A percentile compares a stretch with the other conserved stretches of the same genome.
Conservation (phyloP, 208 protist genomes). For the Tritrichomonas foetus region DNA sequence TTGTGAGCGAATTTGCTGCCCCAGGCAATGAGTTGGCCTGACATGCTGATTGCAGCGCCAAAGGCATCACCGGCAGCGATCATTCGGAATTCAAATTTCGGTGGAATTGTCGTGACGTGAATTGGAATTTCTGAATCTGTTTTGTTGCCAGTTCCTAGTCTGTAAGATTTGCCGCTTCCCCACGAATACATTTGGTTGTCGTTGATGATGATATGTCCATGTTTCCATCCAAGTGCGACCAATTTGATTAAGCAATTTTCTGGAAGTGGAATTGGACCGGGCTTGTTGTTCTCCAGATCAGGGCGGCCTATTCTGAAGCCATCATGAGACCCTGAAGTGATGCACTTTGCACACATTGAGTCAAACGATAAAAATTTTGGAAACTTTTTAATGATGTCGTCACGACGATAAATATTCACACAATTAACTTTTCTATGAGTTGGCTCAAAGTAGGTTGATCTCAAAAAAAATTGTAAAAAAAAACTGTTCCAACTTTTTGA, state of each 20-base stretch:
- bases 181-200: slow-evolving; percentile 14
- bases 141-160: background rate
- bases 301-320: background rate
- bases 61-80: background rate
- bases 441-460: too few relatives aligned
- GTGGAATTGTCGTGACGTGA: background rate
- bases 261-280: background rate
- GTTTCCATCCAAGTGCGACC: background rate
- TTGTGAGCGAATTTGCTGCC: background rate
- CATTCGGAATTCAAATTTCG: background rate
- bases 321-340: background rate
- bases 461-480: too few relatives aligned
- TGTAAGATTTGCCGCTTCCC: background rate
- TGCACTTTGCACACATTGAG: too few relatives aligned
- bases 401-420: too few relatives aligned
- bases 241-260: background rate
- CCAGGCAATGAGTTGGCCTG: background rate
- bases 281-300: background rate
- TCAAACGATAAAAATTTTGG: too few relatives aligned
- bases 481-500: too few relatives aligned
- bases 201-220: background rate
- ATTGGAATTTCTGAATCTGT: background rate
- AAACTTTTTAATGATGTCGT: too few relatives aligned
- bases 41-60: background rate
- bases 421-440: too few relatives aligned